phyloP scores from a whole-genome alignment of 2,329 filamentous ascomycete species.

The Aspergillus fijiensis region DNA sequence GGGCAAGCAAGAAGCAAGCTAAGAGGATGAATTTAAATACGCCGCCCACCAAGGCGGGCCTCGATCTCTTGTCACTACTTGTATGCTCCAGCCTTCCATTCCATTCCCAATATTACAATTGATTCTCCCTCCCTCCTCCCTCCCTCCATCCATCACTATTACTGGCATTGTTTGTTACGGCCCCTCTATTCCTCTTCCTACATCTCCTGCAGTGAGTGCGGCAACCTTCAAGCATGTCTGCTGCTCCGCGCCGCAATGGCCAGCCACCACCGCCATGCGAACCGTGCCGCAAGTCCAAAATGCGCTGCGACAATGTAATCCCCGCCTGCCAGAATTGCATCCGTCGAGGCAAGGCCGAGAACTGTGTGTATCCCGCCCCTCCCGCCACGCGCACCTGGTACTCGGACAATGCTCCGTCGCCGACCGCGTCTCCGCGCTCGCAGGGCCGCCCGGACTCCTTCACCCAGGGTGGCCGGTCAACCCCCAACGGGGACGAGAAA shows the following conservation, averaged over 20 bases:
- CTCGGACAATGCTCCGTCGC: conserved; percentile 6
- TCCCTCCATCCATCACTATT: background rate
- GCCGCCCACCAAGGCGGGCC: background rate
- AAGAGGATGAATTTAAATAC: background rate
- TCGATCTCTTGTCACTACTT: background rate
- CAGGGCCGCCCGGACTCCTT: conserved; percentile 4
- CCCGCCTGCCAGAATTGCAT: conserved; percentile 24
- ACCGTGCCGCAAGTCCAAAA: conserved; percentile 27
- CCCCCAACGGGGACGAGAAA: conserved; percentile 3
- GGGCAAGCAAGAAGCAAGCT: background rate
- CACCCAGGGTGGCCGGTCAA: background rate
- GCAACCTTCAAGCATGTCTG: background rate
- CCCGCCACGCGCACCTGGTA: conserved; percentile 13
- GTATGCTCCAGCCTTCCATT: background rate
- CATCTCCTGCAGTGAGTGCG: background rate
- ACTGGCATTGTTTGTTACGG: background rate
- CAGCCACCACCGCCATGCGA: conserved; percentile 23
- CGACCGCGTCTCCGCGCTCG: background rate
- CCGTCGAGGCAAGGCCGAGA: conserved; percentile 14
- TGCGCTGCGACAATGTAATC: conserved; percentile 24
- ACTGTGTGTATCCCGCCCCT: conserved; percentile 23
- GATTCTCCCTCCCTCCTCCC: no score
- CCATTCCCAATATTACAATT: background rate
- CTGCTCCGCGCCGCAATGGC: conserved; percentile 13
- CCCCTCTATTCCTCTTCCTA: no score